These are phyloP conservation scores for Colletotrichum australisinense DNA, from an alignment of 2,329 filamentous ascomycete genomes.

Conservation along the genomic window DNA sequence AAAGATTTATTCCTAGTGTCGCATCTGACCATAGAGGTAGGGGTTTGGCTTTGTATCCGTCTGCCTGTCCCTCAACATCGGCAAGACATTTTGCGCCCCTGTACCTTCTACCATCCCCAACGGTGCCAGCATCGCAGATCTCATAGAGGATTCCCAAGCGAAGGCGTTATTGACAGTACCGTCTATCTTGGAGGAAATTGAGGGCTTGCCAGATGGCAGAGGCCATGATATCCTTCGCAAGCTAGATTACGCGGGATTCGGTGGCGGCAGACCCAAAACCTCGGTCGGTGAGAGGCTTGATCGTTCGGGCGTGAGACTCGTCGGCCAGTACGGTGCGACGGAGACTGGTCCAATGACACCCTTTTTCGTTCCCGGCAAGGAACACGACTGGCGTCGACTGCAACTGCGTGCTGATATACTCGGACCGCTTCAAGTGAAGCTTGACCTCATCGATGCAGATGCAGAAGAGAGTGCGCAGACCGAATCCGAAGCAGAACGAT, in stretches of 20 bases:
- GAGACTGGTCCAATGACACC: slow-evolving; percentile 48
- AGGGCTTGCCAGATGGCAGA: slow-evolving; percentile 25
- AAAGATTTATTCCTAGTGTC: too few species aligned
- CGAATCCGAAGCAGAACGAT: slow-evolving; percentile 36
- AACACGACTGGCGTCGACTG: slow-evolving; percentile 47
- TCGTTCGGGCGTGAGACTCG: slow-evolving; percentile 40
- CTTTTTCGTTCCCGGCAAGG: slow-evolving; percentile 43
- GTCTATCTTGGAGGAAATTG: slow-evolving; percentile 47
- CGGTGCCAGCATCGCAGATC: slow-evolving; percentile 39
- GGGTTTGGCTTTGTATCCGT: slow-evolving; percentile 46
- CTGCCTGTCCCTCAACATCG: slow-evolving; percentile 43
- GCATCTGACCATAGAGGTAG: too few species aligned
- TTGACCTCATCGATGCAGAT: too few species aligned
- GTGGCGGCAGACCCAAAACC: slow-evolving; percentile 45
- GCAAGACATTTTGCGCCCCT: slow-evolving; percentile 40
- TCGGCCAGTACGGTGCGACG: slow-evolving; percentile 50
- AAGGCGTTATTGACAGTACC: slow-evolving; percentile 48
- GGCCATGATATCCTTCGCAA: slow-evolving; percentile 26
- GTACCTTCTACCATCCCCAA: slow-evolving; percentile 43
- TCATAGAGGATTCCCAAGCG: slow-evolving; percentile 38
- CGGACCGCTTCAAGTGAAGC: too few species aligned
- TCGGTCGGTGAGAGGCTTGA: slow-evolving; percentile 40
- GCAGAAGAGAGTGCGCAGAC: too few species aligned
- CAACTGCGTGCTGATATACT: slow-evolving; percentile 45
- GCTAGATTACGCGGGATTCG: slow-evolving; percentile 45